Conservation (phyloP, 2,329 filamentous ascomycete genomes). For the Colletotrichum sansevieriae region DNA sequence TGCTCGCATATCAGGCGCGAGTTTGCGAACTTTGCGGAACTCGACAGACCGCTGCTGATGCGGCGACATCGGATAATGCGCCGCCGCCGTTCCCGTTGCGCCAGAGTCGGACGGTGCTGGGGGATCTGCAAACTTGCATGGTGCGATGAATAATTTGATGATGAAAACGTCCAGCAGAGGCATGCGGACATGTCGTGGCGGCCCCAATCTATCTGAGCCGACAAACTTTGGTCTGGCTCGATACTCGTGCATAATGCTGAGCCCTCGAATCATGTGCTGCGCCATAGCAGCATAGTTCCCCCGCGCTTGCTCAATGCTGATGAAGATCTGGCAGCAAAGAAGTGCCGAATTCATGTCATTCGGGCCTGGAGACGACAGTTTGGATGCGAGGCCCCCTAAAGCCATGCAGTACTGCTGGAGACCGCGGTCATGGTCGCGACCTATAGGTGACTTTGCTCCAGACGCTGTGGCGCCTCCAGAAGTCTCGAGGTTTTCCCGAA, state of each 20-base stretch:
- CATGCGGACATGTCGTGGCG: constrained; percentile 50
- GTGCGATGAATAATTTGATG: constrained; percentile 57
- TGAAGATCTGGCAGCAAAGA: constrained; percentile 61
- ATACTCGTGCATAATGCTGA: constrained; percentile 59
- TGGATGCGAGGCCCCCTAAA: constrained; percentile 54
- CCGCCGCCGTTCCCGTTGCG: constrained; percentile 36
- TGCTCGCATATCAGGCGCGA: constrained; percentile 54
- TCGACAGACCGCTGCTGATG: constrained; percentile 44
- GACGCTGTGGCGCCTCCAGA: constrained; percentile 44
- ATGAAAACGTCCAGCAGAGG: constrained; percentile 58
- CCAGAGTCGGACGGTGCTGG: constrained; percentile 38
- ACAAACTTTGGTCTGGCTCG: constrained; percentile 52
- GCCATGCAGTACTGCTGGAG: constrained; percentile 58
- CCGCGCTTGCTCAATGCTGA: constrained; percentile 60
- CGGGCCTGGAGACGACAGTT: constrained; percentile 50
- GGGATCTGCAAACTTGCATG: constrained; percentile 56
- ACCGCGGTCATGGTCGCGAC: constrained; percentile 48
- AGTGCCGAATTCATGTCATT: constrained; percentile 54
- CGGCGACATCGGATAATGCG: constrained; percentile 43
- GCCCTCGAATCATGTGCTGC: constrained; percentile 57
- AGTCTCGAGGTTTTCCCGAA: constrained; percentile 56
- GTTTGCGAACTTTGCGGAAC: constrained; percentile 46
- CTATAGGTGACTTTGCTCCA: constrained; percentile 44
- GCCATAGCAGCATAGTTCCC: constrained; percentile 56
- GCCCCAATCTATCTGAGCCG: constrained; percentile 46